Percentiles rank a stretch among this genome's conserved stretches.
phyloP scores from a whole-genome alignment of 2,329 filamentous ascomycete species.

The Diaporthe capsici region DNA sequence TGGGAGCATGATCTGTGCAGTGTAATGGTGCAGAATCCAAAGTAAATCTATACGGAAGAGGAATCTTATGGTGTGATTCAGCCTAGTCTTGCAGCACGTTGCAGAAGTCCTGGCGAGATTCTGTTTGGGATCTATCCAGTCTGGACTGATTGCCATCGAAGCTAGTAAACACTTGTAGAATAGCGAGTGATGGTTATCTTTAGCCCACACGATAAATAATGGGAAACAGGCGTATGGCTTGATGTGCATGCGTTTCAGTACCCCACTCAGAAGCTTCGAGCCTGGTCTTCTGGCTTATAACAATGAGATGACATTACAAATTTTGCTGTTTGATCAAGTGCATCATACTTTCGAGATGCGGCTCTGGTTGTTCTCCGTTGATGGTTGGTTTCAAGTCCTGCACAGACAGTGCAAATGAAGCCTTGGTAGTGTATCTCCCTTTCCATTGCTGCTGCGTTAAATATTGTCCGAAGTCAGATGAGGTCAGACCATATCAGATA shows the following conservation, averaged over 20 bases:
- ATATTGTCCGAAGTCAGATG: not conserved
- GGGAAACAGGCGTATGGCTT: no score
- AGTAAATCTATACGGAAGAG: not conserved
- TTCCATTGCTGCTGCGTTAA: not conserved
- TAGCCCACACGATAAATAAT: no score
- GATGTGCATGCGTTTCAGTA: no score
- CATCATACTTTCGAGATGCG: not conserved
- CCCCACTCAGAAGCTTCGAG: no score
- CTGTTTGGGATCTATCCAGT: not conserved
- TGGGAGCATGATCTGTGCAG: not conserved
- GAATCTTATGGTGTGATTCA: not conserved
- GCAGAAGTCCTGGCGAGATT: not conserved
- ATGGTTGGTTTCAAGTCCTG: not conserved
- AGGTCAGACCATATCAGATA: not conserved
- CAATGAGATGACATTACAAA: not conserved
- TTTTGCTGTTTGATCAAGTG: not conserved
- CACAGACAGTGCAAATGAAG: not conserved
- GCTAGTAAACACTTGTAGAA: not conserved
- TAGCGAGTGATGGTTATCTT: not conserved
- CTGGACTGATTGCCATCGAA: not conserved
- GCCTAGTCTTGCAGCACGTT: not conserved
- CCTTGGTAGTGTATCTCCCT: not conserved
- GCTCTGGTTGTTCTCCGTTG: not conserved
- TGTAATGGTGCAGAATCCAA: not conserved
- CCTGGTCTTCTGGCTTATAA: not conserved